Conservation (phyloP, 495 filamentous ascomycete genomes). For the Neurospora sp. region DNA sequence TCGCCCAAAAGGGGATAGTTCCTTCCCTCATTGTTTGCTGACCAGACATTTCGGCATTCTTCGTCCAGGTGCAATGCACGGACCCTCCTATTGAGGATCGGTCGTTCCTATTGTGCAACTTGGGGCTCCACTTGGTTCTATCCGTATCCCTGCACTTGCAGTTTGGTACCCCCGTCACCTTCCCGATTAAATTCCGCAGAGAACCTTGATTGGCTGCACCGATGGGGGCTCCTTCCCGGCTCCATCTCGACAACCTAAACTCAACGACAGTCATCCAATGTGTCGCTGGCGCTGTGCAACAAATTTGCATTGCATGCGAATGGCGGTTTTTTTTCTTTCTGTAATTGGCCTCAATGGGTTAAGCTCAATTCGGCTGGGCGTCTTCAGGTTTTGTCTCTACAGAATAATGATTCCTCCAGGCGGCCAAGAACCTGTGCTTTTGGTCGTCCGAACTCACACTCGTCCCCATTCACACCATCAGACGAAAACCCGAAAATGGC, state of each 20-base stretch:
- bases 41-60: background rate
- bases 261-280: background rate
- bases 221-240: background rate
- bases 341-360: too few relatives aligned
- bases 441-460: too few relatives aligned
- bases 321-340: too few relatives aligned
- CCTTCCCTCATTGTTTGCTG: background rate
- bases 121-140: background rate
- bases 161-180: background rate
- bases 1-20: rapidly evolving
- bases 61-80: background rate
- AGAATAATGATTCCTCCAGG: too few relatives aligned
- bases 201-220: background rate
- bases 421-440: too few relatives aligned
- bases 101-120: background rate
- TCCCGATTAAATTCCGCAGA: background rate
- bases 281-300: too few relatives aligned
- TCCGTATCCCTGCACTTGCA: background rate
- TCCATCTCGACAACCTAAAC: background rate
- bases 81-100: background rate
- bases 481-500: too few relatives aligned
- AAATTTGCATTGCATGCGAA: too few relatives aligned
- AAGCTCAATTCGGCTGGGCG: too few relatives aligned
- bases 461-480: too few relatives aligned
- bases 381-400: too few relatives aligned